A percentile compares a stretch with the other conserved stretches of the same genome.
Evolutionary conservation across 495 filamentous ascomycete genomes (phyloP).

Genomic region (Thozetella sp.): DNA sequence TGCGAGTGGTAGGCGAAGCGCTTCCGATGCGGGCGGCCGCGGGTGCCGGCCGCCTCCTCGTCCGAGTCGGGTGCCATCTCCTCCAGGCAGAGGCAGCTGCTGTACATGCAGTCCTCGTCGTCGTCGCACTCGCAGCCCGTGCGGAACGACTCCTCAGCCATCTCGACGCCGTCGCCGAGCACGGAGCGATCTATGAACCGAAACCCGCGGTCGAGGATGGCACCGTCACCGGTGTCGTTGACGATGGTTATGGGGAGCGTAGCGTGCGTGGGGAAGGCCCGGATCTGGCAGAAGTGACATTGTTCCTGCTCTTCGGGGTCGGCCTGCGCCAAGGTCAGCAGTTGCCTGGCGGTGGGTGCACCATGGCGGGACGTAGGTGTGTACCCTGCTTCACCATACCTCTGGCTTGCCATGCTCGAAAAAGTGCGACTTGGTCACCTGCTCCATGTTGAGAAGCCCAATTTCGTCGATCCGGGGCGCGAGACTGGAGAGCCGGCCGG

Average conservation of each 20-base stretch:
- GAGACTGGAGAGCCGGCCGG: not conserved
- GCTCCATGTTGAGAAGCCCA: constrained; percentile 30
- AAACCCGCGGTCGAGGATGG: constrained; percentile 48
- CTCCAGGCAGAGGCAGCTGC: constrained; percentile 52
- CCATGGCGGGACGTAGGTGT: not conserved
- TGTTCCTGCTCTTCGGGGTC: constrained; percentile 25
- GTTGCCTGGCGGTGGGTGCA: not conserved
- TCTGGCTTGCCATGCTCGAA: constrained; percentile 35
- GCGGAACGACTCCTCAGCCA: constrained; percentile 47
- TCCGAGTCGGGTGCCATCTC: constrained; percentile 44
- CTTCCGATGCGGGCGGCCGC: constrained; percentile 13
- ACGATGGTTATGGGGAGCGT: constrained; percentile 45
- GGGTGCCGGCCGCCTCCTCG: constrained; percentile 20
- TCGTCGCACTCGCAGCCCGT: constrained; percentile 55
- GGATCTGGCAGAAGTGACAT: constrained; percentile 56
- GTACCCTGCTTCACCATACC: constrained; percentile 19
- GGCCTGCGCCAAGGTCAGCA: constrained; percentile 8
- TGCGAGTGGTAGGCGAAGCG: constrained; percentile 44
- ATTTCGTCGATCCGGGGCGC: not conserved
- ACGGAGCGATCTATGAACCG: constrained; percentile 51
- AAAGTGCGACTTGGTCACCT: constrained; percentile 35
- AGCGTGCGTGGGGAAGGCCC: constrained; percentile 38
- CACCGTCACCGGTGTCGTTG: constrained; percentile 43
- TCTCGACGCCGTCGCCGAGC: constrained; percentile 41
- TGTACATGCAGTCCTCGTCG: constrained; percentile 47